Evolutionary conservation across 1,284 basidiomycete species (phyloP).

Genomic region (Apiotrichum laibachii): DNA sequence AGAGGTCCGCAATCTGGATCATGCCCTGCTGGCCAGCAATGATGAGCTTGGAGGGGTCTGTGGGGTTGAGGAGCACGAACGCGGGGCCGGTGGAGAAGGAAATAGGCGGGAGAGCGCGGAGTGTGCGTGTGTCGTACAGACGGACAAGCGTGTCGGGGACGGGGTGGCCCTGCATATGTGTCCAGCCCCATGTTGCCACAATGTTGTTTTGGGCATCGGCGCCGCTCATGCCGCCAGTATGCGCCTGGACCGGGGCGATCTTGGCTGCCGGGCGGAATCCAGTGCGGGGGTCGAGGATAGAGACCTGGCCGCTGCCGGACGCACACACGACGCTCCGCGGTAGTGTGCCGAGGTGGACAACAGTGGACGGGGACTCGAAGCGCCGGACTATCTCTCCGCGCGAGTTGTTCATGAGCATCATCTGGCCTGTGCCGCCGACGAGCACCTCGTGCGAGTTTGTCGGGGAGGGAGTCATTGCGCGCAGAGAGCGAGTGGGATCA

Average conservation of each 20-base stretch:
- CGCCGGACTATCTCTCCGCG: conserved; percentile 68
- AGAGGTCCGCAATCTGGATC: conserved; percentile 83
- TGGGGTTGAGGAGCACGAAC: conserved; percentile 80
- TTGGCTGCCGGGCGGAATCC: conserved; percentile 53
- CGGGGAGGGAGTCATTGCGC: conserved; percentile 51
- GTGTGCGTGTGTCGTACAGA: conserved; percentile 81
- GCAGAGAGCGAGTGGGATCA: conserved; percentile 43
- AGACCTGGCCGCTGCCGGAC: conserved; percentile 75
- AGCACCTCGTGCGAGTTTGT: conserved; percentile 58
- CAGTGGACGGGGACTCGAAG: conserved; percentile 37
- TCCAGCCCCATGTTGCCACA: conserved; percentile 80
- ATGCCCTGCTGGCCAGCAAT: conserved; percentile 81
- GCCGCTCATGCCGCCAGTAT: conserved; percentile 77
- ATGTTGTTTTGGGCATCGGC: conserved; percentile 73
- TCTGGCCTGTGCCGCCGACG: conserved; percentile 59
- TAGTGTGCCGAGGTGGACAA: conserved; percentile 44
- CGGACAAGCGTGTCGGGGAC: conserved; percentile 89
- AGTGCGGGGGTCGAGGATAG: conserved; percentile 76
- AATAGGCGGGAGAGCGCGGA: conserved; percentile 72
- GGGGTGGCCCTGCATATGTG: conserved; percentile 83
- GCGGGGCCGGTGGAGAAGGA: conserved; percentile 85
- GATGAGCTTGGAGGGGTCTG: conserved; percentile 71
- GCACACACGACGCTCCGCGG: conserved; percentile 63
- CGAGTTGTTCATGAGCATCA: conserved; percentile 69
- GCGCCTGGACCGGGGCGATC: conserved; percentile 66